Evolutionary conservation across 495 filamentous ascomycete genomes (phyloP).

Genomic region (Opeltia flavorubescens): DNA sequence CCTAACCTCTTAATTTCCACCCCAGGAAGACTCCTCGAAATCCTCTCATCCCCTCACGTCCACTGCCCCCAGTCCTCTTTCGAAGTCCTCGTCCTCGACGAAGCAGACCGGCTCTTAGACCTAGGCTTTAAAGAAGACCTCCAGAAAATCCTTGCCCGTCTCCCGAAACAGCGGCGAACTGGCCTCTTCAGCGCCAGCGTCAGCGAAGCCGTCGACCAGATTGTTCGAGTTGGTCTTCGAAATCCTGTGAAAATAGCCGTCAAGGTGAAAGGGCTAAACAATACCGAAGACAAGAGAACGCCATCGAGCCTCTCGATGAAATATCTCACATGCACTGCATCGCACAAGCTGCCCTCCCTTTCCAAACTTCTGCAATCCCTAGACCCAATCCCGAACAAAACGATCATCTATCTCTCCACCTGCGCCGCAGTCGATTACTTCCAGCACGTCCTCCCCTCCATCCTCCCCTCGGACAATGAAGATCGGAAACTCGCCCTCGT

Average conservation of each 20-base stretch:
- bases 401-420: slow-evolving; percentile 89
- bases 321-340: slow-evolving; percentile 60
- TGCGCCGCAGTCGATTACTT: slow-evolving; percentile 95
- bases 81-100: slow-evolving; percentile 81
- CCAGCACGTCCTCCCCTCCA: slow-evolving; percentile 51
- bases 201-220: slow-evolving; percentile 78
- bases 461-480: slow-evolving; percentile 36
- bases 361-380: slow-evolving; percentile 54
- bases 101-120: slow-evolving; percentile 85
- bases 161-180: slow-evolving; percentile 88
- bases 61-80: slow-evolving; percentile 79
- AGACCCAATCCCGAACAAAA: slow-evolving; percentile 57
- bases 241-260: slow-evolving; percentile 91
- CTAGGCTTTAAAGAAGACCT: slow-evolving; percentile 90
- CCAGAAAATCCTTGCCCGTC: slow-evolving; percentile 63
- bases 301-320: slow-evolving; percentile 86
- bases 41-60: slow-evolving; percentile 82
- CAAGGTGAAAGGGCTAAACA: slow-evolving; percentile 66
- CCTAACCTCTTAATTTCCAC: slow-evolving; percentile 83
- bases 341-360: slow-evolving; percentile 62
- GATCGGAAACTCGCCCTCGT: slow-evolving; percentile 48
- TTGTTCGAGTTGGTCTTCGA: slow-evolving; percentile 80
- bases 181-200: slow-evolving; percentile 90
- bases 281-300: slow-evolving; percentile 71
- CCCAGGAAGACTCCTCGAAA: slow-evolving; percentile 74